Evolutionary conservation across 164 flowering plant genomes (phyloP), one percentile per base, ranked within the genome.

Genomic region (Vitis riparia): DNA sequence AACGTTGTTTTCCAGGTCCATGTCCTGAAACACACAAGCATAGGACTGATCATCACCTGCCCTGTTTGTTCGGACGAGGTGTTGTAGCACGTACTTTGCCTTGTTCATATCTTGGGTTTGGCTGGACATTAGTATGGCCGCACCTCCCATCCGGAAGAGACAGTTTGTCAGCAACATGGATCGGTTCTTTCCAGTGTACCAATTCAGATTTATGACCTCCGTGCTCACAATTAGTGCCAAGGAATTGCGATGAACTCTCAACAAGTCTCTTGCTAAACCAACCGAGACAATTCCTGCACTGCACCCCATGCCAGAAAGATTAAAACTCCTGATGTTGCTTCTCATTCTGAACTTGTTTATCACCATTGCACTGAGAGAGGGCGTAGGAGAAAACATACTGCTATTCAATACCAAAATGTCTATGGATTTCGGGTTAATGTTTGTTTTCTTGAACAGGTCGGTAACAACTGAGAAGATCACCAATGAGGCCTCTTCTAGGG

Each of bases 261-360:
- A 56, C 65, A 81, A 51, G 61, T 81, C 79, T 29, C 63, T 61
- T 9, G 82, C 86, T 2, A 80, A 68, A 13, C 73, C 71, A 0
- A 80, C 71, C 1, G 83, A 60, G 10, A 74, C 15, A 37, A 80
- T 55, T 19, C 86, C 77, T 5, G 80, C 83, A 62, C 83, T 83
- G 64, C 86, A 83, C 2, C 86, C 86, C 86, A 83, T 83, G 1
- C 86, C 86, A 2, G 83, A 71, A 10, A 83, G 80, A 59, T 78
- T 76, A 59, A 76, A 80, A 49, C 82, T 80, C 78, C 11, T 74
- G 59, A 80, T 37, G 23, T 82, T 70, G 68, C 80, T 72, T 60
- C 79, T 71, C 78, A 80, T 71, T n/a, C 53, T 56, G 67, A 71
- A 83, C 51, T 68, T 71, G 19, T 70, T 82, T 0, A 82, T 56